Percentiles rank a stretch among this genome's conserved stretches.
Evolutionary conservation across 75 land plant genomes (phyloP).

Genomic region (Gnetum montanum): DNA sequence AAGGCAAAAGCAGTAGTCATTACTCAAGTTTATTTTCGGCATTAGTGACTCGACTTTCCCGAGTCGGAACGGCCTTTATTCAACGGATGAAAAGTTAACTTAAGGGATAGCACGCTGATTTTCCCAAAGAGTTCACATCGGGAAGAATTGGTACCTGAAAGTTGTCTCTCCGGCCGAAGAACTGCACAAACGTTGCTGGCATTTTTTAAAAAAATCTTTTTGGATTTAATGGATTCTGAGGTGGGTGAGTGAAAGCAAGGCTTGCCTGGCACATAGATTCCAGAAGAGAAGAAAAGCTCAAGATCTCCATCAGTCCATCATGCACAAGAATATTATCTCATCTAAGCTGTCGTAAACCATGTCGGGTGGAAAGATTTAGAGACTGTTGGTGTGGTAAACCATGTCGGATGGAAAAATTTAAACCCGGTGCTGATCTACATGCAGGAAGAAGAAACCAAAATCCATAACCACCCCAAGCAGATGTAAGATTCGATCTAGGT

Average conservation of each 20-base stretch:
- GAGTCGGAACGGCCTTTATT: too few relatives aligned
- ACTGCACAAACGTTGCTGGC: neutral
- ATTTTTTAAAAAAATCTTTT: too few relatives aligned
- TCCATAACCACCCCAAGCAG: neutral
- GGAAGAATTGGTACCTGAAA: too few relatives aligned
- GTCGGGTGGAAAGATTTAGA: neutral
- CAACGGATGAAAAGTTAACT: too few relatives aligned
- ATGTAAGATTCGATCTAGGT: neutral
- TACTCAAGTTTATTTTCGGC: slow-evolving; percentile 1
- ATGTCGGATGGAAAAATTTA: too few relatives aligned
- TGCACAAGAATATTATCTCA: slow-evolving; percentile 5
- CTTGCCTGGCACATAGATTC: neutral
- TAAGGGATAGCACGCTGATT: too few relatives aligned
- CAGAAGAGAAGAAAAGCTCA: neutral
- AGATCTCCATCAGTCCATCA: neutral
- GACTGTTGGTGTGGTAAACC: too few relatives aligned
- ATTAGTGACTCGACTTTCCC: too few relatives aligned
- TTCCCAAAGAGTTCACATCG: too few relatives aligned
- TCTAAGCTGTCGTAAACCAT: slow-evolving; percentile 8
- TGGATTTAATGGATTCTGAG: neutral
- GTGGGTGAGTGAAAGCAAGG: neutral
- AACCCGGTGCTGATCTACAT: slow-evolving; percentile 11
- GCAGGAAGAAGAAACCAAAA: slow-evolving; percentile 8
- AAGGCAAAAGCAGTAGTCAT: neutral
- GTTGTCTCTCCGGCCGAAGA: too few relatives aligned